These are phyloP conservation scores for Penicillium alfredii DNA, from an alignment of 495 filamentous ascomycete species.

Conservation along the genomic window DNA sequence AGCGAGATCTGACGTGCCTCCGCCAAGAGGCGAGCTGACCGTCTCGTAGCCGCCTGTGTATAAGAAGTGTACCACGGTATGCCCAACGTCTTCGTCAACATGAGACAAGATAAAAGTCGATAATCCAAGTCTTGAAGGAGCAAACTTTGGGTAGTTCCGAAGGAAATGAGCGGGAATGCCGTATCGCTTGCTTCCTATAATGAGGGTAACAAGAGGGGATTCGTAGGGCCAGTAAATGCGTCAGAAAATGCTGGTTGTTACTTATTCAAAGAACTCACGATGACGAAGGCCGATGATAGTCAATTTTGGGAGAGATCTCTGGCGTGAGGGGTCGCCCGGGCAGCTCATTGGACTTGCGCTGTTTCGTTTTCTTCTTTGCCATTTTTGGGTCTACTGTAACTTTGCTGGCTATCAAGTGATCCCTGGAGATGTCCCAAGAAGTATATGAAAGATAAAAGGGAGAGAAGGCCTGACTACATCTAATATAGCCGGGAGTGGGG, in stretches of 20 bases:
- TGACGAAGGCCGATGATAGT: constrained; percentile 7
- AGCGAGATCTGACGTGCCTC: constrained; percentile 1
- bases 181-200: constrained; percentile 8
- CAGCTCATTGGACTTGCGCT: constrained; percentile 4
- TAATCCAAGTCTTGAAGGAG: neutral
- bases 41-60: constrained; percentile 5
- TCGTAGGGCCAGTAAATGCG: constrained; percentile 5
- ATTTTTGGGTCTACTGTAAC: constrained; percentile 2
- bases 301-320: constrained; percentile 8
- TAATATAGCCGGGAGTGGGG: constrained; percentile 1
- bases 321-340: neutral
- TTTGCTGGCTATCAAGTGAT: constrained; percentile 3
- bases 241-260: constrained; percentile 4
- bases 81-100: constrained; percentile 8
- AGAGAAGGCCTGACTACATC: constrained; percentile 5
- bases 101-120: constrained; percentile 4
- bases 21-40: constrained; percentile 1
- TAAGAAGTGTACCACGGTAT: constrained; percentile 11
- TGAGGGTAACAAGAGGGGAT: constrained; percentile 1
- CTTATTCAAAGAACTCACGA: constrained; percentile 5
- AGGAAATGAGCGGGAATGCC: constrained; percentile 7
- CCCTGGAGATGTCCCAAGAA: constrained; percentile 1
- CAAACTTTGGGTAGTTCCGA: constrained; percentile 1
- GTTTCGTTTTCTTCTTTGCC: constrained; percentile 11
- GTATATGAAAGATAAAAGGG: constrained; percentile 1